phyloP scores from a whole-genome alignment of 2,329 filamentous ascomycete species.

The Eurotiales sp. region DNA sequence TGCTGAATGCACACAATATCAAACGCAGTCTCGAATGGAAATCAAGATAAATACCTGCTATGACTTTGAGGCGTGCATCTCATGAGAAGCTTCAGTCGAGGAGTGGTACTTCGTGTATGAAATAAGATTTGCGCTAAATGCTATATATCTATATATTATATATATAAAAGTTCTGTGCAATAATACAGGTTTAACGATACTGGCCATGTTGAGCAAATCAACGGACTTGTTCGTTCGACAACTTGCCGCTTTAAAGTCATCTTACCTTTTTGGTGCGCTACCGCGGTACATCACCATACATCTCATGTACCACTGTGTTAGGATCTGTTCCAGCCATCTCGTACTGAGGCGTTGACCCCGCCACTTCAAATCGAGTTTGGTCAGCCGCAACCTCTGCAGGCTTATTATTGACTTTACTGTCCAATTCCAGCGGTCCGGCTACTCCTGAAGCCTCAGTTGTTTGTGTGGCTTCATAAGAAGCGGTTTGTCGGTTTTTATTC shows the following conservation, averaged over 20 bases:
- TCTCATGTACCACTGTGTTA: background rate
- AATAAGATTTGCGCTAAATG: too few relatives aligned
- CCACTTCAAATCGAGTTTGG: background rate
- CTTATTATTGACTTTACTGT: background rate
- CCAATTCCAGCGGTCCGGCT: too few relatives aligned
- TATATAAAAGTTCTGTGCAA: too few relatives aligned
- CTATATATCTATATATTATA: too few relatives aligned
- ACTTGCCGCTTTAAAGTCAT: background rate
- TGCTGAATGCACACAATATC: too few relatives aligned
- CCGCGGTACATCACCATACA: background rate
- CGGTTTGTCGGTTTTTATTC: background rate
- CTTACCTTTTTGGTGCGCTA: background rate
- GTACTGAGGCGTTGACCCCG: background rate
- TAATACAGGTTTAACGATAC: too few relatives aligned
- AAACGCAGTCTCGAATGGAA: too few relatives aligned
- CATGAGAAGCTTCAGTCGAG: too few relatives aligned
- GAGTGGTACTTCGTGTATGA: too few relatives aligned
- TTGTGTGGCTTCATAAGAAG: background rate
- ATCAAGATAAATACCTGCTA: too few relatives aligned
- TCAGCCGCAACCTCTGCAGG: background rate
- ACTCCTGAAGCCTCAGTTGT: background rate
- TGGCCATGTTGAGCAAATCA: too few relatives aligned
- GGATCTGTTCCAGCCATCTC: background rate
- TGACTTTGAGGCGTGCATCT: too few relatives aligned
- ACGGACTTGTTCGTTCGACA: background rate